Evolutionary conservation across 2,329 filamentous ascomycete genomes (phyloP).

Genomic region (Lachnellula subtilissima): DNA sequence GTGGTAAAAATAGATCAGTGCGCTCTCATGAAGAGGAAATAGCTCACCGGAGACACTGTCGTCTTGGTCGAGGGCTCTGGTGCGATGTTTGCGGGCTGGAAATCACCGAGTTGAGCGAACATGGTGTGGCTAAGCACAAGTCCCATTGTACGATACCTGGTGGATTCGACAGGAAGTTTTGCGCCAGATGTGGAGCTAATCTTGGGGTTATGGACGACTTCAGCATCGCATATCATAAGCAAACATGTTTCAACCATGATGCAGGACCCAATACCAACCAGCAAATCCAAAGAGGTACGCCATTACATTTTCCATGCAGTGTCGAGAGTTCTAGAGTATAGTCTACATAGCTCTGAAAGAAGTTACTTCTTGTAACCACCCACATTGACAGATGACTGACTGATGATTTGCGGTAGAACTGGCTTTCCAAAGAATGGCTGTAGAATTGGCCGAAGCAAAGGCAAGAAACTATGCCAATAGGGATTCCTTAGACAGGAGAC

Average conservation of each 20-base stretch:
- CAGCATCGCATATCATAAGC: background rate
- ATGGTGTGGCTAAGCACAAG: background rate
- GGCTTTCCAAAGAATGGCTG: background rate
- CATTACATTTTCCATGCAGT: too few relatives aligned
- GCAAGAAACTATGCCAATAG: background rate
- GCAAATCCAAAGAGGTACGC: too few relatives aligned
- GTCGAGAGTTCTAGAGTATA: too few relatives aligned
- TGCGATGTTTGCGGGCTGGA: slow-evolving; percentile 4
- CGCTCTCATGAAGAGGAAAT: background rate
- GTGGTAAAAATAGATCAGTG: slow-evolving; percentile 3
- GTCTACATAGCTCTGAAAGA: too few relatives aligned
- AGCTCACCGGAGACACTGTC: slow-evolving; percentile 1
- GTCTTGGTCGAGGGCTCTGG: background rate
- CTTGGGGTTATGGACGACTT: background rate
- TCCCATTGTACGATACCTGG: background rate
- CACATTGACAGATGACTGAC: background rate
- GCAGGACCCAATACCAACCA: background rate
- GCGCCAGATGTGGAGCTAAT: background rate
- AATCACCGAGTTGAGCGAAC: background rate
- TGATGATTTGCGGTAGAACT: background rate
- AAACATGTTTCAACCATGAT: background rate
- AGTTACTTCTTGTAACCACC: too few relatives aligned
- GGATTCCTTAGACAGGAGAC: background rate
- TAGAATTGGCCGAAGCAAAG: background rate
- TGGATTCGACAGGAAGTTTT: background rate